Conservation (phyloP, 768 basidiomycete species). For the Phylloporus arenicola region DNA sequence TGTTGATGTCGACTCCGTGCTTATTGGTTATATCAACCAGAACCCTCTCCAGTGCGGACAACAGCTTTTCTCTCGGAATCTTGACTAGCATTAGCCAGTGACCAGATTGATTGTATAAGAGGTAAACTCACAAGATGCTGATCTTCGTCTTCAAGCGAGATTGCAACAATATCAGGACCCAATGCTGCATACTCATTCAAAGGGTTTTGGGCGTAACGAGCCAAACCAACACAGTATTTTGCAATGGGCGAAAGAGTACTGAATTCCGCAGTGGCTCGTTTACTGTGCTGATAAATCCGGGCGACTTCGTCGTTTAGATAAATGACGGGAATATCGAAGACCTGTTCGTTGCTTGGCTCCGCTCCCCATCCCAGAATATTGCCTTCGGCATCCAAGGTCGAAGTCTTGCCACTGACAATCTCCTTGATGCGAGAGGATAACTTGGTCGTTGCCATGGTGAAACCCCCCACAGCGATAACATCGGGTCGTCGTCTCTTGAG, state of each 20-base stretch:
- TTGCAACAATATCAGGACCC: conserved; percentile 75
- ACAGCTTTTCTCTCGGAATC: conserved; percentile 83
- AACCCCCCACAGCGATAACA: conserved; percentile 85
- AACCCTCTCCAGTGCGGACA: conserved; percentile 75
- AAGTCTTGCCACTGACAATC: conserved; percentile 33
- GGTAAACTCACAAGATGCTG: conserved; percentile 68
- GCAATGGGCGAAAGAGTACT: conserved; percentile 68
- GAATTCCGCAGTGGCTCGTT: conserved; percentile 81
- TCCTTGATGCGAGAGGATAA: conserved; percentile 62
- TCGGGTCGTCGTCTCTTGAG: conserved; percentile 78
- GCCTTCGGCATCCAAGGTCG: conserved; percentile 21
- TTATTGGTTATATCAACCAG: conserved; percentile 88
- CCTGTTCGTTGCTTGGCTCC: conserved; percentile 35
- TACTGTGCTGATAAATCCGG: conserved; percentile 87
- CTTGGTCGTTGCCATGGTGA: conserved; percentile 75
- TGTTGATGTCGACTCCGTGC: conserved; percentile 95
- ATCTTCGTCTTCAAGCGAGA: conserved; percentile 78
- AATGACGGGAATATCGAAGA: conserved; percentile 64
- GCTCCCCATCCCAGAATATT: conserved; percentile 23
- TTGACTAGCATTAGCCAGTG: conserved; percentile 29
- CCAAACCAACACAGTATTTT: conserved; percentile 91
- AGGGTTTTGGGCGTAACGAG: conserved; percentile 89
- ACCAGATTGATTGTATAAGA: not conserved
- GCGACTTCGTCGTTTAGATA: conserved; percentile 91
- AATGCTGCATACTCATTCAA: conserved; percentile 91